phyloP scores from a whole-genome alignment of 2,329 filamentous ascomycete species.

The Cercospora zeina region DNA sequence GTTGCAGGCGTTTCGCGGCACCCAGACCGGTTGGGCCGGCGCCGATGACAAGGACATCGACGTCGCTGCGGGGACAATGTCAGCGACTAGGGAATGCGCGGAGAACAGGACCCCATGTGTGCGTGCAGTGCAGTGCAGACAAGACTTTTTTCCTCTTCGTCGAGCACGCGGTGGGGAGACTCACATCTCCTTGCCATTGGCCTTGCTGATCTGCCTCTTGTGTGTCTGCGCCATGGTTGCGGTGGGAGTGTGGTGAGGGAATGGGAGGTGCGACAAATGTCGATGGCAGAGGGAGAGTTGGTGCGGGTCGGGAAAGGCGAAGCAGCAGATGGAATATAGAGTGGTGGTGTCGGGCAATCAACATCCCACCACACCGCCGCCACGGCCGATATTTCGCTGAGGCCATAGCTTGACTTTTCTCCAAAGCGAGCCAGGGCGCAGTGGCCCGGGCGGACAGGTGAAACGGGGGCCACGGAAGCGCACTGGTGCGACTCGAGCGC shows the following conservation, averaged over 20 bases:
- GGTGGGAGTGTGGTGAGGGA: neutral
- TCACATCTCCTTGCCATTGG: conserved; percentile 41
- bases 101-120: neutral
- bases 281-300: neutral
- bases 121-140: neutral
- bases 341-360: conserved; percentile 7
- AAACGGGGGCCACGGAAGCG: conserved; percentile 4
- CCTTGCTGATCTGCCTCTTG: conserved; percentile 38
- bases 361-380: conserved; percentile 20
- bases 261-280: neutral
- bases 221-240: conserved; percentile 28
- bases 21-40: conserved; percentile 96
- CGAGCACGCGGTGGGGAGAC: conserved; percentile 10
- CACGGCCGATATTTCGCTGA: conserved; percentile 17
- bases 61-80: conserved; percentile 61
- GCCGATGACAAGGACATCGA: conserved; percentile 97
- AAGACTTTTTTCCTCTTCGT: neutral
- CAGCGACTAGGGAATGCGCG: neutral
- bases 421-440: neutral
- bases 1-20: conserved; percentile 95
- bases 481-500: conserved; percentile 8
- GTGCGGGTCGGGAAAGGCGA: conserved; percentile 8
- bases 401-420: conserved; percentile 17
- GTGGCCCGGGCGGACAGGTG: neutral
- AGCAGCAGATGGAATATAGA: neutral